These are phyloP conservation scores for Tetrapisispora arboricola DNA, from an alignment of 805 yeast species.

Conservation along the genomic window DNA sequence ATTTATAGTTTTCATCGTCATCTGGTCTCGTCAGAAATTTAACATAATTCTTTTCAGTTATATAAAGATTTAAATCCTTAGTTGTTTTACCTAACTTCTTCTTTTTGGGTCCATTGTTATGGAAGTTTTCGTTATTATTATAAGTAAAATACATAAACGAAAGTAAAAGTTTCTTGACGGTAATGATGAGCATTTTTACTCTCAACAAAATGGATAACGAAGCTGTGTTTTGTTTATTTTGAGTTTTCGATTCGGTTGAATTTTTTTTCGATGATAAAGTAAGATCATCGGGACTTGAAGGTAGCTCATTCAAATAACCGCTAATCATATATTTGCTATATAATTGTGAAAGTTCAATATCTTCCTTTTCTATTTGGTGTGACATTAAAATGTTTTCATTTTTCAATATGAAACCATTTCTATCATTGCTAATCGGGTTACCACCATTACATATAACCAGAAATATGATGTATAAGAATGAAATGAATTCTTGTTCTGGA, in stretches of 20 bases:
- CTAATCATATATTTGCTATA: not conserved
- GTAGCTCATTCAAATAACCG: conserved; percentile 1
- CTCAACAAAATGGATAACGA: not conserved
- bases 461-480: conserved; percentile 13
- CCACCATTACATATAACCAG: conserved; percentile 16
- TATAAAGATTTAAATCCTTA: conserved; percentile 9
- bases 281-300: not conserved
- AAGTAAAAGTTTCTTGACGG: not conserved
- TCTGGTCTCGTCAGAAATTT: conserved; percentile 14
- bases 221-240: not conserved
- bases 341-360: conserved; percentile 9
- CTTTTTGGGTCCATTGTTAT: not conserved
- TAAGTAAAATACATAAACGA: conserved; percentile 1
- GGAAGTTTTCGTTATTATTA: not conserved
- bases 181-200: not conserved
- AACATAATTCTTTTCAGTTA: conserved; percentile 21
- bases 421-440: conserved; percentile 9
- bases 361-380: conserved; percentile 7
- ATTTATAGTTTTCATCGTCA: conserved; percentile 11
- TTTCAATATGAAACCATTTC: not conserved
- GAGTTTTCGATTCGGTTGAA: not conserved
- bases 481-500: conserved; percentile 24
- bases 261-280: not conserved
- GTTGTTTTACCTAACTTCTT: not conserved
- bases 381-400: not conserved